Evolutionary conservation across 2,329 filamentous ascomycete genomes (phyloP).

Genomic region (Fusarium staphyleae): DNA sequence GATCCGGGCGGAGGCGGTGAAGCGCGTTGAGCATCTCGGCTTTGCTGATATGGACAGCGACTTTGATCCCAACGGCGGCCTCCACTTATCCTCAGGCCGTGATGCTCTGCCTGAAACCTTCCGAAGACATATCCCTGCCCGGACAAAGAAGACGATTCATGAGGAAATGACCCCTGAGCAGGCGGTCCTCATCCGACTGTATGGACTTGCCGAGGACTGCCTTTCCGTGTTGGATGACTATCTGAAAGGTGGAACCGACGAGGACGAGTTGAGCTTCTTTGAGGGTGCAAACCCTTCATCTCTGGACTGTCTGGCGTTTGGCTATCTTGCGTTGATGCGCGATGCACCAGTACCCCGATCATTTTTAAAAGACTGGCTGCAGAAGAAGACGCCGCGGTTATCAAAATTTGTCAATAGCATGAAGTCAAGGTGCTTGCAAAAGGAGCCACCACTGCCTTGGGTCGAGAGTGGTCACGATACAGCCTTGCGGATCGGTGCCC

Average conservation of each 20-base stretch:
- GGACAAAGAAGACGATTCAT: slow-evolving; percentile 63
- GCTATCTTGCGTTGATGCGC: slow-evolving; percentile 79
- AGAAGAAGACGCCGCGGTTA: slow-evolving; percentile 42
- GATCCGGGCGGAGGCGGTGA: slow-evolving; percentile 73
- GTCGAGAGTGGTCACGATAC: slow-evolving; percentile 29
- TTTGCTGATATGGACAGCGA: slow-evolving; percentile 73
- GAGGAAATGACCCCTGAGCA: slow-evolving; percentile 73
- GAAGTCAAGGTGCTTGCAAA: slow-evolving; percentile 31
- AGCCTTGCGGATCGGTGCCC: slow-evolving; percentile 37
- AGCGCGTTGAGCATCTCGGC: slow-evolving; percentile 73
- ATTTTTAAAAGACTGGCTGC: slow-evolving; percentile 53
- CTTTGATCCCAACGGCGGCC: slow-evolving; percentile 49
- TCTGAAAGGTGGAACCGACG: slow-evolving; percentile 35
- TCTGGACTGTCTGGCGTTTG: slow-evolving; percentile 81
- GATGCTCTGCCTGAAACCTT: slow-evolving; percentile 51
- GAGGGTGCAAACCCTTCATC: slow-evolving; percentile 36
- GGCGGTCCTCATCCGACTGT: slow-evolving; percentile 76
- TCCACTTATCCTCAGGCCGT: slow-evolving; percentile 48
- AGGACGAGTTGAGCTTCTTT: slow-evolving; percentile 45
- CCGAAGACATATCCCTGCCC: slow-evolving; percentile 47
- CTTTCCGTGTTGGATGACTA: slow-evolving; percentile 74
- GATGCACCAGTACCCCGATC: slow-evolving; percentile 54
- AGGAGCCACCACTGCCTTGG: slow-evolving; percentile 41
- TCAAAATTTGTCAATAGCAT: slow-evolving; percentile 45
- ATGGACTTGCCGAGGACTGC: slow-evolving; percentile 73